These are phyloP conservation scores for Dalbergia cochinchinensis DNA, from an alignment of 306 rosid genomes.

Conservation along the genomic window DNA sequence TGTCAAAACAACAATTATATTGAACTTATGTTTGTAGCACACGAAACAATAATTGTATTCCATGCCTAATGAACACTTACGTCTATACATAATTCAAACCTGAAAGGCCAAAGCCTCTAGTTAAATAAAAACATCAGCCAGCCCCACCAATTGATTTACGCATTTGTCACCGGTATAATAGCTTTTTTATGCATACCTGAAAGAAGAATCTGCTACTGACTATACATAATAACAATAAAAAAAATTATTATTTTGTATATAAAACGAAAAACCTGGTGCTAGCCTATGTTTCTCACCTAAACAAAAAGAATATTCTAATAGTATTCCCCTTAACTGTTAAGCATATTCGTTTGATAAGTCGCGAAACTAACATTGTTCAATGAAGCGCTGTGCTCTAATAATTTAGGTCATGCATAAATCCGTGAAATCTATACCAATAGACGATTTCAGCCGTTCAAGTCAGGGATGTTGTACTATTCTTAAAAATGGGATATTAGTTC, in stretches of 20 bases:
- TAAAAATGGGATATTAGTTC: neutral
- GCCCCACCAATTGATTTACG: no score
- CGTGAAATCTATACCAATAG: neutral
- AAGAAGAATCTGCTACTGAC: no score
- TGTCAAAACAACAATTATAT: neutral
- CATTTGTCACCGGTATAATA: no score
- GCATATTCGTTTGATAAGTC: neutral
- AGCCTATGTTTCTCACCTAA: neutral
- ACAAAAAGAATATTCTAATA: neutral
- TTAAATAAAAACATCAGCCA: no score
- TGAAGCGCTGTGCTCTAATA: neutral
- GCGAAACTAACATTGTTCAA: neutral
- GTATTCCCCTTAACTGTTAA: neutral
- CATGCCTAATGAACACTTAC: neutral
- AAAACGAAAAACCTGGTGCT: neutral
- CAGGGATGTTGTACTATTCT: neutral
- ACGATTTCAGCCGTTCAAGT: neutral
- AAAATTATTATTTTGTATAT: neutral
- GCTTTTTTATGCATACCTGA: no score
- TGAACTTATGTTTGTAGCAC: neutral
- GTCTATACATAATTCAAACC: no score
- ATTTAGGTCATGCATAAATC: constrained; percentile 1
- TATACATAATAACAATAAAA: no score
- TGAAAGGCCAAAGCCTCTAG: no score
- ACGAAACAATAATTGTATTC: neutral